Conservation (phyloP, 2,329 filamentous ascomycete genomes). For the Xylaria sp. region DNA sequence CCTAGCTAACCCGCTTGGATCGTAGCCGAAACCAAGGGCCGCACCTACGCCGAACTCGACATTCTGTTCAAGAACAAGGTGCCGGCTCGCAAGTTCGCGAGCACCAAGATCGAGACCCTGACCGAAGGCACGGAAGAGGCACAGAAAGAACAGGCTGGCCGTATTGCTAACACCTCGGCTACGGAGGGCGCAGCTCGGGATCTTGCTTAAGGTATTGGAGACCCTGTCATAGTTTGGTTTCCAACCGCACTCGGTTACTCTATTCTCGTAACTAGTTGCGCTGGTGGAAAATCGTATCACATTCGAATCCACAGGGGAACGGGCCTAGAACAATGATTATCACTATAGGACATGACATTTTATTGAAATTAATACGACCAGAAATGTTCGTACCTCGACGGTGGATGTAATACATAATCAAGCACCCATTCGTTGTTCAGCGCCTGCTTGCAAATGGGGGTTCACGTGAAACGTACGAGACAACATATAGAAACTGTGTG, state of each 20-base stretch:
- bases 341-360: too few relatives aligned
- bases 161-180: constrained; percentile 15
- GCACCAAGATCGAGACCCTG: constrained; percentile 35
- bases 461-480: too few relatives aligned
- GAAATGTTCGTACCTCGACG: too few relatives aligned
- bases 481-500: too few relatives aligned
- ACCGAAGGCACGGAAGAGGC: constrained; percentile 33
- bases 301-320: neutral
- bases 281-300: too few relatives aligned
- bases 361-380: too few relatives aligned
- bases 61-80: constrained; percentile 47
- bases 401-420: too few relatives aligned
- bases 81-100: constrained; percentile 41
- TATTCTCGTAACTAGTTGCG: neutral
- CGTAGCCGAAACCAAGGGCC: constrained; percentile 41
- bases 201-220: neutral
- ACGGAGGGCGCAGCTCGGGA: neutral
- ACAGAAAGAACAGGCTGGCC: constrained; percentile 33
- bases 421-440: too few relatives aligned
- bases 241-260: neutral
- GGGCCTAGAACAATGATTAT: too few relatives aligned
- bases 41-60: constrained; percentile 53
- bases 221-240: neutral
- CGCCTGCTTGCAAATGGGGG: too few relatives aligned
- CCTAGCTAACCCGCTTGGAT: neutral